These are phyloP conservation scores for Trifolium fragiferum DNA, from an alignment of 306 rosid species.

Conservation along the genomic window DNA sequence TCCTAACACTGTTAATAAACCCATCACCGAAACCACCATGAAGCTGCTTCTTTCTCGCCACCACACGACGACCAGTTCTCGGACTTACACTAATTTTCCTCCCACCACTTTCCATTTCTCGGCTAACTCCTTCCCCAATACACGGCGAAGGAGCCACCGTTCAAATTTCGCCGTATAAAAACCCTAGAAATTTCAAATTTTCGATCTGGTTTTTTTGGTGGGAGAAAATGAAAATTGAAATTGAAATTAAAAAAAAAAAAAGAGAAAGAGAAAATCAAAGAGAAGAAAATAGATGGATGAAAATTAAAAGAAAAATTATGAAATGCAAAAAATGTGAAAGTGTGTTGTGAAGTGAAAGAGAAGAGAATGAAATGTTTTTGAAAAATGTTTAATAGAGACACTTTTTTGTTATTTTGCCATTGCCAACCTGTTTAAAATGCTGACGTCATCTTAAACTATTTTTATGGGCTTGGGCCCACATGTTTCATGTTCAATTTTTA, in stretches of 20 bases:
- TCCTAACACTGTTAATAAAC: constrained; percentile 65
- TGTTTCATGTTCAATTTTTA: not conserved
- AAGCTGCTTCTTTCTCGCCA: constrained; percentile 59
- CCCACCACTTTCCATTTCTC: constrained; percentile 61
- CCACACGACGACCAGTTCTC: constrained; percentile 59
- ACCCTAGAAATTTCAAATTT: not conserved
- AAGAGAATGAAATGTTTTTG: not conserved
- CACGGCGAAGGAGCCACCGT: constrained; percentile 31
- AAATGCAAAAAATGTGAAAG: not conserved
- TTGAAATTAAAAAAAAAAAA: not conserved
- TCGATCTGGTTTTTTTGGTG: constrained; percentile 31
- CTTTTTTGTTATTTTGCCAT: not conserved
- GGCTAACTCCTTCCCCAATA: constrained; percentile 7
- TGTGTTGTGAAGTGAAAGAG: not conserved
- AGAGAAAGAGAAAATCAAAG: not conserved
- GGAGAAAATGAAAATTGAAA: constrained; percentile 1
- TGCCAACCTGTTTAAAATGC: not conserved
- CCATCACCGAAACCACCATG: constrained; percentile 58
- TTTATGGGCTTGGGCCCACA: constrained; percentile 3
- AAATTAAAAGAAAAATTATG: not conserved
- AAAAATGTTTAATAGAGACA: not conserved
- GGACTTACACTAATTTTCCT: constrained; percentile 65
- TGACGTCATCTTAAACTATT: not conserved
- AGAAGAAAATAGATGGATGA: not conserved
- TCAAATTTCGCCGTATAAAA: not conserved